Evolutionary conservation across 345 rosid species (phyloP).

Genomic region (Pugionium dolabratum): DNA sequence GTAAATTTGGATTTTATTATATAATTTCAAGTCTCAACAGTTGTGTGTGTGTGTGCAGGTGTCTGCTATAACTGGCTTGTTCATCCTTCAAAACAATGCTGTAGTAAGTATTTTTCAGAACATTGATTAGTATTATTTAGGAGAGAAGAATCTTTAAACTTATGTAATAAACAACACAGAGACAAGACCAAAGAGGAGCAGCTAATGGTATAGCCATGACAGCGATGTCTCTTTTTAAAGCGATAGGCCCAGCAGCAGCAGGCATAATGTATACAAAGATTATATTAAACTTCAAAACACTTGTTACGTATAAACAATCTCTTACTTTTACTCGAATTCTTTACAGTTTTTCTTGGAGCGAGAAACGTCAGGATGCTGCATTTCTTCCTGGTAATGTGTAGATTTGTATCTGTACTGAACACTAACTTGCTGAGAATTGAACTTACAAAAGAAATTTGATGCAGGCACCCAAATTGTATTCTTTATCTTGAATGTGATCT

Average conservation of each 20-base stretch:
- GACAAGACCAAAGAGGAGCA: conserved; percentile 64
- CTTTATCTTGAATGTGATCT: conserved; percentile 55
- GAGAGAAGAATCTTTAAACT: not conserved
- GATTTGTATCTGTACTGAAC: not conserved
- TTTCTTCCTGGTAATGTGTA: conserved; percentile 47
- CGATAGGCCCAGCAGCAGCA: conserved; percentile 68
- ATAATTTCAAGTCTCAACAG: conserved; percentile 12
- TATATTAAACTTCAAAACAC: too few relatives aligned
- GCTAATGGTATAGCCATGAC: conserved; percentile 72
- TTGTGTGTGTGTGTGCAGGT: conserved; percentile 35
- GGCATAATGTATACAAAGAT: conserved; percentile 51
- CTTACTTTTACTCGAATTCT: not conserved
- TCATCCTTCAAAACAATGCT: conserved; percentile 61
- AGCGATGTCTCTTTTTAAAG: conserved; percentile 66
- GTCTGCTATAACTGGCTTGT: conserved; percentile 55
- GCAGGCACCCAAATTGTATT: conserved; percentile 72
- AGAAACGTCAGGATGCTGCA: conserved; percentile 46
- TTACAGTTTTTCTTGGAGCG: conserved; percentile 50
- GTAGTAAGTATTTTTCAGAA: conserved; percentile 48
- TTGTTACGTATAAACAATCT: not conserved
- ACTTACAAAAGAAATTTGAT: not conserved
- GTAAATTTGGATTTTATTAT: not conserved
- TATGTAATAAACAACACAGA: conserved; percentile 33
- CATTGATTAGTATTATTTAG: not conserved
- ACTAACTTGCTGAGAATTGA: not conserved